Evolutionary conservation across 1,284 basidiomycete genomes (phyloP), one percentile per base, ranked within the genome.

Genomic region (Salmacisia buchloeana): DNA sequence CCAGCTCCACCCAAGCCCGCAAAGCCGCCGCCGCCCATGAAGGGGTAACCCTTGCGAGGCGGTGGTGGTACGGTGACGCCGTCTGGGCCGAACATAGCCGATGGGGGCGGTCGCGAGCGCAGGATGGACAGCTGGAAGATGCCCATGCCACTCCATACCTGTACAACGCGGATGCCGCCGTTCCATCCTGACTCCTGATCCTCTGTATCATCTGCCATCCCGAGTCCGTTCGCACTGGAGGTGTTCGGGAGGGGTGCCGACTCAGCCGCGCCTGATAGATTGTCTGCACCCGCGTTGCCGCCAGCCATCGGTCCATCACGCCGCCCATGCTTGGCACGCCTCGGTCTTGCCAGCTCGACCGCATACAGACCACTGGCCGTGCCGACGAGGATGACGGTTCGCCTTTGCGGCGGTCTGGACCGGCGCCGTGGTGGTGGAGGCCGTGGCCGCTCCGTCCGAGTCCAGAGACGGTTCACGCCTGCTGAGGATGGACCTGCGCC

Each of bases 81-180:
- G 25, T 49, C 46, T 7, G 46, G 46, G 13, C 46, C 46, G 18
- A 49, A 49, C 7, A 49, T 49, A 13, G 46, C 18, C 13, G 46
- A 49, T 13, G 46, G 46, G 7, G 46, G 18, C 25, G 35, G 33
- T 23, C 38, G 41, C 15, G 58, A 60, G n/a, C 31, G 31, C 15
- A 60, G 35, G 33, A 60, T 49, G 31, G 58, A 60, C 9, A 60
- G 58, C 18, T 60, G 58, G 35, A 33, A 60, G 23, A 60, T 36
- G 21, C 58, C 58, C 21, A 60, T 15, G 31, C 58, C 58, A 34
- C 41, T 45, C 58, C 58, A 60, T 6, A 60, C 46, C 18, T 60
- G 58, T 15, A 60, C 58, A 9, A 60, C 58, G 27, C 36, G 41
- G 38, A 60, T 60, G 9, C 58, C 58, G 23, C 58, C 58, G 34